Base-by-base conservation (phyloP, 2,329 filamentous ascomycete species). In the Cadophora malorum region DNA sequence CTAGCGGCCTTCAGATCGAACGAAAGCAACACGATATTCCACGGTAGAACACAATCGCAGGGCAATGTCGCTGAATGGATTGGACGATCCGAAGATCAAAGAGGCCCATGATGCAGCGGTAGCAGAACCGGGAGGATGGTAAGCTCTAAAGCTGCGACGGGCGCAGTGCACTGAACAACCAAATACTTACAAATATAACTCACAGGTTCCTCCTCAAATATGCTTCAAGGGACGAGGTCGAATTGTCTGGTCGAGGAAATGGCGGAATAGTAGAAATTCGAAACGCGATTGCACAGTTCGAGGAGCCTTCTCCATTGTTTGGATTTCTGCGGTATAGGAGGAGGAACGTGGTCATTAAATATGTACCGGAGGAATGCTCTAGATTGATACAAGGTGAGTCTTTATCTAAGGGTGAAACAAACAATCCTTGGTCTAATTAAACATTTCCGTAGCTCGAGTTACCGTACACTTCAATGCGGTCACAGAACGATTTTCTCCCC, bases 201-300 rank as follows among this genome's bases (percentile, higher is more conserved):
- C 16, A 49, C 49, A 98, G 96, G 96, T 96, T 99, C 77, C 88
- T 98, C 71, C 88, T 99, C 74, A 94, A 95, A 79, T 99, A 99
- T 81, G 85, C 88, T 71, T 91, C 91, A 70, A 90, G 96, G 79
- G 96, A 99, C 83, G 92, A 95, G 74, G 86, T 99, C 69, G 90
- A 92, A 72, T 81, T 99, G 66, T 83, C 96, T 67, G 88, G 85
- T 69, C 88, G 87, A 73, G 96, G 96, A 61, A 91, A 85, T 73
- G 92, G 92, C 73, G 95, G 96, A 71, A 90, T 97, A 68, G 86
- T 89, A 69, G 96, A 98, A 78, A 89, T 96, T 72, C 91, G 94
- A 76, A 89, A 89, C 76, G 86, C 89, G 66, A 90, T 98, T 73
- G 87, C 90, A 68, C 84, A 87, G 70, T 97, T 96, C 78, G 88